Conservation (phyloP, 106 monocot species). For the Xerophyta viscosa region DNA sequence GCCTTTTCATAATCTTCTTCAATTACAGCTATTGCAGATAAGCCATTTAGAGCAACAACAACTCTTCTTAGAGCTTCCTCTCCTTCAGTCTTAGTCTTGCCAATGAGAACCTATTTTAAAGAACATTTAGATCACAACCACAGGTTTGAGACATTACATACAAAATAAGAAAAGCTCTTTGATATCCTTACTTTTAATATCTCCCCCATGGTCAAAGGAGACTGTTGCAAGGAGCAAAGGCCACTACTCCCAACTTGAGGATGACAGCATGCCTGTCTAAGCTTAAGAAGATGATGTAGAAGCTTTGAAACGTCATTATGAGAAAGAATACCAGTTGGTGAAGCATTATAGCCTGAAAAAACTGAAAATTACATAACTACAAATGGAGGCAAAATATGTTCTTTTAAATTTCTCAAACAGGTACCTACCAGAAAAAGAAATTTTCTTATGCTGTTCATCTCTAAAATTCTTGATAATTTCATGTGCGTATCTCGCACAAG, state of each 20-base stretch:
- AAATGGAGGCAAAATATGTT: no score
- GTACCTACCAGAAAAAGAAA: constrained; percentile 20
- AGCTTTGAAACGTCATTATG: constrained; percentile 61
- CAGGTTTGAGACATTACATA: no score
- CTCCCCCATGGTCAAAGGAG: constrained; percentile 96
- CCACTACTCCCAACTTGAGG: constrained; percentile 98
- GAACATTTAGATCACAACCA: background rate
- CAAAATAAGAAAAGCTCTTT: background rate
- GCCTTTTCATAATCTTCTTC: constrained; percentile 48
- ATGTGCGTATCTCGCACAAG: constrained; percentile 64
- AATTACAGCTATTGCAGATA: constrained; percentile 80
- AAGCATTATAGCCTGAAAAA: constrained; percentile 32
- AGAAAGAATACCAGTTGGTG: constrained; percentile 47
- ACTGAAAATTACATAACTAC: constrained; percentile 1
- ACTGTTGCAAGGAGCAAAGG: constrained; percentile 79
- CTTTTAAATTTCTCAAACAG: background rate
- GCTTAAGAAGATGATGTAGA: constrained; percentile 73
- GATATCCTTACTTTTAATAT: constrained; percentile 57
- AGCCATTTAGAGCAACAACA: constrained; percentile 80
- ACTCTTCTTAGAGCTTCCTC: constrained; percentile 88
- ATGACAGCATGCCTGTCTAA: constrained; percentile 98
- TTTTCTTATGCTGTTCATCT: constrained; percentile 20
- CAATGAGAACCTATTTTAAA: constrained; percentile 71
- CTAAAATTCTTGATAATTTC: constrained; percentile 59
- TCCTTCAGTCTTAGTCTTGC: constrained; percentile 92